These are phyloP conservation scores for Xylariales sp. DNA, from an alignment of 2,329 filamentous ascomycete genomes.

Conservation along the genomic window DNA sequence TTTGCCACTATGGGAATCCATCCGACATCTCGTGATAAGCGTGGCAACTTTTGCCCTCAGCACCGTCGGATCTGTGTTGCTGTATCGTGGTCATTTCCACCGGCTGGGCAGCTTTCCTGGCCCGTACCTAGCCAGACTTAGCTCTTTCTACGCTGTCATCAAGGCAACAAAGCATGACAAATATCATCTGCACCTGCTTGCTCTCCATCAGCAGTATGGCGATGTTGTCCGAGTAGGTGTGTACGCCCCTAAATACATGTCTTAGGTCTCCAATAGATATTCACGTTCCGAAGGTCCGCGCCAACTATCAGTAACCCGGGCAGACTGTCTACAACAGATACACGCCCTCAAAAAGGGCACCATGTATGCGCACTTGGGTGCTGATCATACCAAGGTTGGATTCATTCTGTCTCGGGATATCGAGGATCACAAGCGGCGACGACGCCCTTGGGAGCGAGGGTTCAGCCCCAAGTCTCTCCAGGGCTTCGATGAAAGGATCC, in stretches of 20 bases:
- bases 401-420: constrained; percentile 9
- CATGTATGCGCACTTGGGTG: constrained; percentile 6
- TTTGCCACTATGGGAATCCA: background rate
- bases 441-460: constrained; percentile 11
- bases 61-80: constrained; percentile 4
- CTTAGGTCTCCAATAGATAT: background rate
- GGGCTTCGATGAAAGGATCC: constrained; percentile 4
- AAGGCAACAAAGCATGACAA: constrained; percentile 7
- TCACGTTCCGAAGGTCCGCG: constrained; percentile 3
- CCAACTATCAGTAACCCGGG: constrained; percentile 7
- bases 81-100: constrained; percentile 10
- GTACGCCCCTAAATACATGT: background rate
- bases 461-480: constrained; percentile 8
- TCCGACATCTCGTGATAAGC: background rate
- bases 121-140: constrained; percentile 7
- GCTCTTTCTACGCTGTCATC: constrained; percentile 7
- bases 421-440: constrained; percentile 9
- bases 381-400: constrained; percentile 8
- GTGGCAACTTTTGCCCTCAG: too few relatives aligned
- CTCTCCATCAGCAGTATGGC: constrained; percentile 7
- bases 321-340: constrained; percentile 7
- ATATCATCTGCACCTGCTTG: constrained; percentile 3
- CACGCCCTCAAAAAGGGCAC: constrained; percentile 7
- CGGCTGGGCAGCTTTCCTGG: constrained; percentile 9
- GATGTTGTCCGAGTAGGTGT: constrained; percentile 11